These are phyloP conservation scores for Naganishia randhawae DNA, from an alignment of 768 basidiomycete species.

Conservation along the genomic window DNA sequence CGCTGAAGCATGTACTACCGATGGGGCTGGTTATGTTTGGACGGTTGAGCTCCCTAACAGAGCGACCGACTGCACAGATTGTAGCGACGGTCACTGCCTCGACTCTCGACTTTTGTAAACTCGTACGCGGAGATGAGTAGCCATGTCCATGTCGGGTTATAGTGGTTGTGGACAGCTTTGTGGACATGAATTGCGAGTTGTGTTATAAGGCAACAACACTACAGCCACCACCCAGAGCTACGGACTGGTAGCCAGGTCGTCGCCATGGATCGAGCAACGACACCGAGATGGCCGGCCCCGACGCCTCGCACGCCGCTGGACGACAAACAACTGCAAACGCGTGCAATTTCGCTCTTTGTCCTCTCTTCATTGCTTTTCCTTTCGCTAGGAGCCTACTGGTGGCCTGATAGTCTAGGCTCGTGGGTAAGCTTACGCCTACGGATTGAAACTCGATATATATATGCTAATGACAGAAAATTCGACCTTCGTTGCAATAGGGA, in stretches of 20 bases:
- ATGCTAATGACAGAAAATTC: not conserved
- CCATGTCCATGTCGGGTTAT: no score
- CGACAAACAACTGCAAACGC: constrained; percentile 2
- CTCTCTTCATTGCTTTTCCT: not conserved
- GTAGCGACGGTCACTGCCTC: not conserved
- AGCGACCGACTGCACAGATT: not conserved
- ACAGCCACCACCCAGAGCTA: not conserved
- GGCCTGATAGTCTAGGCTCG: not conserved
- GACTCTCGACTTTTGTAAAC: no score
- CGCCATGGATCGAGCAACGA: not conserved
- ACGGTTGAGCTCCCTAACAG: no score
- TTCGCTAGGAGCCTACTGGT: constrained; percentile 4
- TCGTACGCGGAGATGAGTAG: no score
- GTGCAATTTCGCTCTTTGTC: not conserved
- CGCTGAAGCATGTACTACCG: constrained; percentile 11
- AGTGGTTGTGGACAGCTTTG: no score
- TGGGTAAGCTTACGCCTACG: not conserved
- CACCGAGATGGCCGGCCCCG: not conserved
- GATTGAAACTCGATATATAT: not conserved
- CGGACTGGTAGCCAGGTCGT: not conserved
- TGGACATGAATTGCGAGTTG: no score
- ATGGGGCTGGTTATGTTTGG: not conserved
- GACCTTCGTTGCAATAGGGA: not conserved
- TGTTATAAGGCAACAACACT: not conserved
- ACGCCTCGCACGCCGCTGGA: constrained; percentile 1